These are phyloP conservation scores for Geotrichum europaeum DNA, from an alignment of 1,139 yeast species.

Conservation along the genomic window DNA sequence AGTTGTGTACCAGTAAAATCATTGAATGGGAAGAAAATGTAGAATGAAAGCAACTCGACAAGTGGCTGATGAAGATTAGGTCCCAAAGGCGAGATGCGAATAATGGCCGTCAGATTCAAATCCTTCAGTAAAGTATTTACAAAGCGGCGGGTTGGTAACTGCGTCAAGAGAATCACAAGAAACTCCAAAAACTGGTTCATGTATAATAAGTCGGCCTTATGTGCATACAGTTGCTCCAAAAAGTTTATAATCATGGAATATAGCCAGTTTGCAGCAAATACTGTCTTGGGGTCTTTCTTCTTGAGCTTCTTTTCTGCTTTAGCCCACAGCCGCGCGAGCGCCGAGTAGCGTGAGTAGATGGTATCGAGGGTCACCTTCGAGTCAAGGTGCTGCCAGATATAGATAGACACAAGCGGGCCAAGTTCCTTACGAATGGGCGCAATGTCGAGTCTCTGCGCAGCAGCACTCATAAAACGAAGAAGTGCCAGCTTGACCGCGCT, in stretches of 20 bases:
- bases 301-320: conserved; percentile 24
- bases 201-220: conserved; percentile 1
- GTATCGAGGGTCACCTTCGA: conserved; percentile 15
- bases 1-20: conserved; percentile 38
- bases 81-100: conserved; percentile 8
- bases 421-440: conserved; percentile 28
- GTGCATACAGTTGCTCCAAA: conserved; percentile 9
- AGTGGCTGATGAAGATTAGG: conserved; percentile 14
- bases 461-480: conserved; percentile 26
- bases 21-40: conserved; percentile 39
- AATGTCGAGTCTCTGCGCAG: conserved; percentile 27
- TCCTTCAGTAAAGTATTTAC: conserved; percentile 35
- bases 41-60: conserved; percentile 28
- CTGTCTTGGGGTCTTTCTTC: conserved; percentile 12
- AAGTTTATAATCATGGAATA: conserved; percentile 21
- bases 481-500: conserved; percentile 19
- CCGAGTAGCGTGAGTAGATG: background rate
- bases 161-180: conserved; percentile 36
- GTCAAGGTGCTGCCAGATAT: conserved; percentile 36
- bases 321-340: conserved; percentile 25
- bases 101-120: conserved; percentile 24
- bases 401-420: conserved; percentile 39
- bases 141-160: conserved; percentile 41
- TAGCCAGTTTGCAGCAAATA: conserved; percentile 27
- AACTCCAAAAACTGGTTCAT: conserved; percentile 26